Conservation (phyloP, 177 flowering plant genomes). For the Vitis hybrid region DNA sequence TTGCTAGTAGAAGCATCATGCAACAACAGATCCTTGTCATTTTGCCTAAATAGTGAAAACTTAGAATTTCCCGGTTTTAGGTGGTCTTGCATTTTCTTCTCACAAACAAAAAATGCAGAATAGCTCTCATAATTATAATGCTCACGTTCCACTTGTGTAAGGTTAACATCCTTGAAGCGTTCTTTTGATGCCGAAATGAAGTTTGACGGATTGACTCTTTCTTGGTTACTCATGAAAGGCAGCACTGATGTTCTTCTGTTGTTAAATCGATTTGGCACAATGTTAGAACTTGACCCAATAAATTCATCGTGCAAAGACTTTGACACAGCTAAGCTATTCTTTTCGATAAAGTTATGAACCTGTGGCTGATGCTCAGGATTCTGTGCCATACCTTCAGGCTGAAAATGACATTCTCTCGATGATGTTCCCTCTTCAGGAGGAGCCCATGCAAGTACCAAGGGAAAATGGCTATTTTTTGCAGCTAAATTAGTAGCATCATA, state of each 20-base stretch:
- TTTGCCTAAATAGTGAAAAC: slow-evolving; percentile 19
- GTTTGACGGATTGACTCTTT: slow-evolving; percentile 15
- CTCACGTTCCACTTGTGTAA: slow-evolving; percentile 14
- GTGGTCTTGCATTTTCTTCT: slow-evolving; percentile 16
- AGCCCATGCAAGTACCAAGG: slow-evolving; percentile 10
- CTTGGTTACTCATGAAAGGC: slow-evolving; percentile 11
- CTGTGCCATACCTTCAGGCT: slow-evolving; percentile 19
- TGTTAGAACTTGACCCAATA: slow-evolving; percentile 23
- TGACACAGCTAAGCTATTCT: slow-evolving; percentile 17
- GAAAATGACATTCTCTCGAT: slow-evolving; percentile 13
- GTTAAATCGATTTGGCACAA: slow-evolving; percentile 15
- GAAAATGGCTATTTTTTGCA: slow-evolving; percentile 8
- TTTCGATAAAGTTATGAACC: slow-evolving; percentile 14
- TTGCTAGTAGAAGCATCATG: slow-evolving; percentile 24
- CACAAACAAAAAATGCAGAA: slow-evolving; percentile 24
- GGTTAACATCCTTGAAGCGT: slow-evolving; percentile 6
- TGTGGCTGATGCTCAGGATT: slow-evolving; percentile 14
- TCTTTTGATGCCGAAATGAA: slow-evolving; percentile 18
- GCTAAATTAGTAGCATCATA: slow-evolving; percentile 9
- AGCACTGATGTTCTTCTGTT: slow-evolving; percentile 9
- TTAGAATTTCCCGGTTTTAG: slow-evolving; percentile 6
- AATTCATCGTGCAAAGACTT: slow-evolving; percentile 20
- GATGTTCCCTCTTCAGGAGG: slow-evolving; percentile 16
- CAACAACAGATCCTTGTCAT: slow-evolving; percentile 11
- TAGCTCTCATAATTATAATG: slow-evolving; percentile 13